Conservation (phyloP, 2,329 filamentous ascomycete genomes). For the Anthostomella pinea region DNA sequence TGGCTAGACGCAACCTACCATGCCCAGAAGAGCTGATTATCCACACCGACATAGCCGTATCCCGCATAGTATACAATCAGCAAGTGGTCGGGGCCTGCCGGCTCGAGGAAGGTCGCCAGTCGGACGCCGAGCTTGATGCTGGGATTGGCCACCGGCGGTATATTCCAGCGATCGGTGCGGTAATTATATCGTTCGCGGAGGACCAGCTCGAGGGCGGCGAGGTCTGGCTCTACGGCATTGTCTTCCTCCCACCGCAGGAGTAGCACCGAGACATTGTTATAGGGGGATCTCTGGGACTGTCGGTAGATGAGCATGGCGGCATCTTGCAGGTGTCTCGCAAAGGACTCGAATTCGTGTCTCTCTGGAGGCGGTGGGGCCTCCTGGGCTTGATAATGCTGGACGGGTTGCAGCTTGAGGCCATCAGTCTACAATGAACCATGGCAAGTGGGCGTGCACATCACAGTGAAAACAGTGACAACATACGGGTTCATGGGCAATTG, state of each 20-base stretch:
- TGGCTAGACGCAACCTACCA: conserved; percentile 48
- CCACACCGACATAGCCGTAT: conserved; percentile 54
- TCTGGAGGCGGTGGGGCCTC: conserved; percentile 37
- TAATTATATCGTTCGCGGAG: conserved; percentile 61
- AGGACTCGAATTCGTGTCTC: conserved; percentile 63
- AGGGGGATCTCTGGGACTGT: conserved; percentile 57
- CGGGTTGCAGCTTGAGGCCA: conserved; percentile 17
- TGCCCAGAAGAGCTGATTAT: conserved; percentile 64
- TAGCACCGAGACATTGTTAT: conserved; percentile 58
- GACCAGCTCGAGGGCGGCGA: conserved; percentile 53
- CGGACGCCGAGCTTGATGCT: conserved; percentile 60
- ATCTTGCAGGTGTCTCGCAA: conserved; percentile 65
- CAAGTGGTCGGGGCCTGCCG: conserved; percentile 56
- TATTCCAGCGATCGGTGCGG: conserved; percentile 58
- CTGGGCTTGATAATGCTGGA: conserved; percentile 28
- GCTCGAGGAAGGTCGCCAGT: conserved; percentile 58
- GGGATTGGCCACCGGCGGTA: conserved; percentile 57
- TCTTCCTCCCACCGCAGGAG: conserved; percentile 64
- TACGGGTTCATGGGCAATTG: conserved; percentile 29
- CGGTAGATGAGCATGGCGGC: conserved; percentile 65
- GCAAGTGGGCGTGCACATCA: too few species aligned
- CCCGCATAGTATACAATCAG: conserved; percentile 65
- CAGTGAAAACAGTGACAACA: conserved; percentile 14
- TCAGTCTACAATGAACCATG: conserved; percentile 14
- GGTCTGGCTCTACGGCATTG: conserved; percentile 49